A percentile compares a stretch with the other conserved stretches of the same genome.
Evolutionary conservation across 2,329 filamentous ascomycete genomes (phyloP).

Genomic region (Fusarium humuli): DNA sequence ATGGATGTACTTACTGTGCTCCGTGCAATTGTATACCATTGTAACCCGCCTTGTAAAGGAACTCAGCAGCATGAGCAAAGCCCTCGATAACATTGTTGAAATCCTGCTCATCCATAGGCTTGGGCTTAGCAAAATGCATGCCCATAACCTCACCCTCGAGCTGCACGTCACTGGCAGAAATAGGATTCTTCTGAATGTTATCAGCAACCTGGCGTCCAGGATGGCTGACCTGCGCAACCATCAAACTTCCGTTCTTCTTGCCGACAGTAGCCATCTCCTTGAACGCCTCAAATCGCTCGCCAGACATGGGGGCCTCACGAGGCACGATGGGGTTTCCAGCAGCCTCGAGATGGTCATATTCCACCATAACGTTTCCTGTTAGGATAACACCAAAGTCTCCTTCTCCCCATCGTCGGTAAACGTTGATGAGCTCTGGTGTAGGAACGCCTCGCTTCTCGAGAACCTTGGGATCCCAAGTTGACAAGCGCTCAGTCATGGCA

Average conservation of each 20-base stretch:
- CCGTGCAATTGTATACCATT: constrained; percentile 63
- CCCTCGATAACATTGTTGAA: constrained; percentile 68
- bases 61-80: constrained; percentile 72
- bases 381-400: constrained; percentile 67
- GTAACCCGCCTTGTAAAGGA: constrained; percentile 70
- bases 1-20: constrained; percentile 54
- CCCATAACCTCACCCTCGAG: constrained; percentile 45
- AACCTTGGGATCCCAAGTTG: constrained; percentile 68
- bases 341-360: constrained; percentile 68
- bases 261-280: constrained; percentile 63
- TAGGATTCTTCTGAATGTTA: constrained; percentile 50
- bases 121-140: constrained; percentile 59
- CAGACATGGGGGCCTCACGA: constrained; percentile 60
- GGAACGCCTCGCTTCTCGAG: constrained; percentile 60
- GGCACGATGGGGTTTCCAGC: constrained; percentile 71
- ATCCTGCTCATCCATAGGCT: constrained; percentile 64
- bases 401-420: constrained; percentile 71
- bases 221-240: constrained; percentile 68
- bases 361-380: constrained; percentile 74
- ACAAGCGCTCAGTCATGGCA: constrained; percentile 74
- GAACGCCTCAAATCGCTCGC: constrained; percentile 71
- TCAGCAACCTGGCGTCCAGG: constrained; percentile 57
- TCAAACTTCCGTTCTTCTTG: constrained; percentile 69
- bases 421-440: constrained; percentile 57
- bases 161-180: constrained; percentile 56